Evolutionary conservation across 2,329 filamentous ascomycete genomes (phyloP).

Genomic region (Aspergillus bombycis): DNA sequence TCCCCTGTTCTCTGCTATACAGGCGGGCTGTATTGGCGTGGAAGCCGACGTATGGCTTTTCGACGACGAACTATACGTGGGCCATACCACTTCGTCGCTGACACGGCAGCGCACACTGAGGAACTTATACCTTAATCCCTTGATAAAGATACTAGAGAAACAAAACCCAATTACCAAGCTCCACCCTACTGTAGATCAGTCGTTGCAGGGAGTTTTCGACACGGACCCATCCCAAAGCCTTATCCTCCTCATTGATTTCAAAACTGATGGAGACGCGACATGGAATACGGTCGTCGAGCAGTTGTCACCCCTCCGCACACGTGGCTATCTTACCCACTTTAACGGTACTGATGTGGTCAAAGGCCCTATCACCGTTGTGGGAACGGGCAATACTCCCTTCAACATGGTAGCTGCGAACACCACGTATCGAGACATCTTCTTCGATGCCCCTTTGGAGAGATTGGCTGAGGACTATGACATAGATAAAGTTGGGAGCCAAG

Average conservation of each 20-base stretch:
- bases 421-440: conserved; percentile 59
- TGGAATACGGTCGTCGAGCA: conserved; percentile 45
- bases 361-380: conserved; percentile 57
- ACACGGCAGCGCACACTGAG: conserved; percentile 52
- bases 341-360: conserved; percentile 47
- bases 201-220: conserved; percentile 55
- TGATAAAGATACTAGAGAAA: conserved; percentile 52
- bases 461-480: conserved; percentile 29
- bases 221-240: conserved; percentile 52
- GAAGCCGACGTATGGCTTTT: conserved; percentile 63
- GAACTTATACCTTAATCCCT: conserved; percentile 57
- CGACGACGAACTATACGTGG: conserved; percentile 57
- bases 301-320: conserved; percentile 52
- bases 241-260: conserved; percentile 58
- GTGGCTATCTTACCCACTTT: conserved; percentile 55
- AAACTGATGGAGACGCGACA: conserved; percentile 42
- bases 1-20: conserved; percentile 59
- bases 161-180: conserved; percentile 52
- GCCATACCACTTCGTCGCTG: conserved; percentile 54
- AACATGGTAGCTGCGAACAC: conserved; percentile 50
- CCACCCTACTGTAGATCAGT: conserved; percentile 29
- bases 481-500: not conserved
- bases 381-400: conserved; percentile 57
- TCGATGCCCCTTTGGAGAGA: conserved; percentile 55
- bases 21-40: conserved; percentile 58